Evolutionary conservation across 805 yeast genomes (phyloP), one percentile per base, ranked within the genome.

Genomic region (Metschnikowia aberdeeniae): DNA sequence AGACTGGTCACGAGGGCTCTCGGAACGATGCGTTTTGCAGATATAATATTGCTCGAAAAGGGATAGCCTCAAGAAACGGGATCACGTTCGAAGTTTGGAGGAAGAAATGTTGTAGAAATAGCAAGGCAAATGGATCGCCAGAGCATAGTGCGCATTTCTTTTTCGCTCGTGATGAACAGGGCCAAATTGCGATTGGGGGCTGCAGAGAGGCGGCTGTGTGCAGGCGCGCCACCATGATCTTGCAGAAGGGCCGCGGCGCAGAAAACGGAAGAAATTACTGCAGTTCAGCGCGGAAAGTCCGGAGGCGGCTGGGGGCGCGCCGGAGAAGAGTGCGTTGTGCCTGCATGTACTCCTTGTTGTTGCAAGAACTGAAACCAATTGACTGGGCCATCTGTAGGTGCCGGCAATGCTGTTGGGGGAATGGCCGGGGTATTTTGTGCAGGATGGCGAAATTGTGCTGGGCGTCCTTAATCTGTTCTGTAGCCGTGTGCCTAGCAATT

Each of bases 91-190:
- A n/a, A n/a, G 26, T 22, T 22, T 22, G 26, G 26, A 22, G 26
- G 26, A 12, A 19, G 5, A 9, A n/a, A 24, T 27, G 40, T 22
- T 12, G n/a, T 12, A 29, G 34, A 37, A 28, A 37, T 11, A 36
- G 27, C n/a, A 10, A n/a, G 12, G 8, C 10, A 17, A 36, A 14
- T 37, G 11, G 10, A 19, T 37, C 30, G 19, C 27, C 20, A 37
- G 34, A 10, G 13, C 34, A 30, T 26, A 26, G 34, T 19, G 40
- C 40, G 40, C 40, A 29, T 37, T 37, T 30, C 40, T 37, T 37
- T 37, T 37, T 37, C 30, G 34, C 34, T 37, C 29, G 34, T 8
- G 28, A 30, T 30, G 13, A n/a, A n/a, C n/a, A 28, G 34, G 33
- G 27, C 32, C n/a, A 26, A 37, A 29, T n/a, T 37, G 40, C 40